Evolutionary conservation across 306 rosid species (phyloP), one percentile per base, ranked within the genome.

Genomic region (Castanea mollissima): DNA sequence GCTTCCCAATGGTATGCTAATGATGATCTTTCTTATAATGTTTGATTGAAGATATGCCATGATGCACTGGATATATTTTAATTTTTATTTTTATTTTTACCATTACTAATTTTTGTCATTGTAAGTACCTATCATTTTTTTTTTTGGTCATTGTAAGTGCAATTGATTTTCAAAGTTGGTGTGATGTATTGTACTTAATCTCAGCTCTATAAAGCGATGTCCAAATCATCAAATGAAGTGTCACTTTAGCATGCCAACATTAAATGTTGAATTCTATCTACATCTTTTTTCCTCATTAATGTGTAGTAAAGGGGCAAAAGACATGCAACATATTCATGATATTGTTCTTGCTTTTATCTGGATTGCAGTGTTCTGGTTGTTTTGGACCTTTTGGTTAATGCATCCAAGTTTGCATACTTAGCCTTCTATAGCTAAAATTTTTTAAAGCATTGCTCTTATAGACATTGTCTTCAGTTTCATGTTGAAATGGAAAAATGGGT

Each of bases 1-100:
- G 69, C 94, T 95, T 84, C 96, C 99, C 62, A 91, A 95, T 83
- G 97, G 99, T 95, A 88, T 71, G 68, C 44, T 65, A 58, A 79
- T 23, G 20, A 76, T 35, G 27, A 0, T 21, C 59, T 82, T 54
- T 70, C 54, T 44, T 31, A 69, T 74, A 59, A 44, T 65, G 74
- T 19, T 78, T 46, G 70, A 23, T 54, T 78, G 27, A 51, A 55
- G 46, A 10, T 68, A 41, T 73, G 74, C 64, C 29, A 25, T 71
- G 57, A 58, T 67, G 35, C 49, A 72, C 71, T 69, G 34, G 54
- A 56, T 78, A 75, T 67, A 60, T 58, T 62, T 46, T 38, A 69
- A 15, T 2, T 1, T 6, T 21, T 10, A n/a, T 1, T 58, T 19
- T 20, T 8, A 2, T 8, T 25, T 60, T 14, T 63, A 29, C 9